A percentile compares a stretch with the other conserved stretches of the same genome.
Conservation (phyloP, 2,329 filamentous ascomycete genomes). For the Botryotinia globosa region DNA sequence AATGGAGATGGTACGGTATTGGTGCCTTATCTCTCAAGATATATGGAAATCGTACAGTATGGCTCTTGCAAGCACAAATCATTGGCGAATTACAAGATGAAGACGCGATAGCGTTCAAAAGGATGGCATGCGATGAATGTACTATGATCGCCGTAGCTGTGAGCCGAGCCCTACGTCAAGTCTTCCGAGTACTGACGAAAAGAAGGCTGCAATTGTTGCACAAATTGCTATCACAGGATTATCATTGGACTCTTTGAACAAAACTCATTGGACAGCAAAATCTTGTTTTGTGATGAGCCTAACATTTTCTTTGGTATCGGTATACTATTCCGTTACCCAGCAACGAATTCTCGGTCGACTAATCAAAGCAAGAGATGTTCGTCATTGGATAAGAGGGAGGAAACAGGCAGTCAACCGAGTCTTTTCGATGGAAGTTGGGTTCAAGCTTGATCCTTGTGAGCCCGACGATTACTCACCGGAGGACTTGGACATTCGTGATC, state of each 20-base stretch:
- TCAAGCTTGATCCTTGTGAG: constrained; percentile 2
- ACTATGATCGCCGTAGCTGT: constrained; percentile 6
- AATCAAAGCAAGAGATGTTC: neutral
- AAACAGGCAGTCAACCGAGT: neutral
- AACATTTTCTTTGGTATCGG: neutral
- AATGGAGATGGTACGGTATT: neutral
- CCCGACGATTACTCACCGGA: neutral
- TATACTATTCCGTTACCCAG: neutral
- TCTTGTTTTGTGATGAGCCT: constrained; percentile 3
- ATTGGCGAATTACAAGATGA: neutral
- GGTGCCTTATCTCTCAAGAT: neutral
- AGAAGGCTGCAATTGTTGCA: neutral
- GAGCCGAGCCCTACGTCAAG: neutral
- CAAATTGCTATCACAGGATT: constrained; percentile 2
- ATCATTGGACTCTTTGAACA: neutral
- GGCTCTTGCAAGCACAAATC: neutral
- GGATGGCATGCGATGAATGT: constrained; percentile 8
- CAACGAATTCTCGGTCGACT: neutral
- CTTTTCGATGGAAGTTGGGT: neutral
- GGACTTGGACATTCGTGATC: neutral
- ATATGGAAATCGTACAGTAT: neutral
- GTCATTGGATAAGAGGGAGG: neutral
- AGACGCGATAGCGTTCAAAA: neutral
- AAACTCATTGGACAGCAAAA: neutral
- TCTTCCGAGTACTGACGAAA: neutral